Percentiles rank a stretch among this genome's conserved stretches.
These are phyloP conservation scores for Pistacia integerrima DNA, from an alignment of 345 rosid species.

Conservation along the genomic window DNA sequence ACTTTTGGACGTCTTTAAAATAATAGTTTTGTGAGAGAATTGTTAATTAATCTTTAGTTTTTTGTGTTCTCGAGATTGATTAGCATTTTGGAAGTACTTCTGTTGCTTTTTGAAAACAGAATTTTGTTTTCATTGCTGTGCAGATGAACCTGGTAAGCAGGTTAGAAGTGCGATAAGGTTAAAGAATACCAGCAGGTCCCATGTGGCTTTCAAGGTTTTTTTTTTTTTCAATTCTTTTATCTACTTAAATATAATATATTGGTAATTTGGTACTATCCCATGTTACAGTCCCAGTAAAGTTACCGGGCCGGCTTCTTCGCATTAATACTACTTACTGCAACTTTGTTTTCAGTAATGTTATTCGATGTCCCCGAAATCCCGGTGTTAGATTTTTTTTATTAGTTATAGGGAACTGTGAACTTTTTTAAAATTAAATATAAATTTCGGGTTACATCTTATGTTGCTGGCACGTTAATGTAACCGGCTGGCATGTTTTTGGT, in stretches of 20 bases:
- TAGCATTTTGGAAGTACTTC: not conserved
- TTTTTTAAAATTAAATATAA: too few relatives aligned
- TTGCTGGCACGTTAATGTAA: too few relatives aligned
- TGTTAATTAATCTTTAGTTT: not conserved
- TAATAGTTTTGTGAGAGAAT: not conserved
- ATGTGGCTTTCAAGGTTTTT: constrained; percentile 89
- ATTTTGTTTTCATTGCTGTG: constrained; percentile 1
- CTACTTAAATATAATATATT: too few relatives aligned
- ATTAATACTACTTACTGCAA: too few relatives aligned
- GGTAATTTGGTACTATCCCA: too few relatives aligned
- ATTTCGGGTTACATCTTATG: too few relatives aligned
- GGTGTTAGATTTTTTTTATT: not conserved
- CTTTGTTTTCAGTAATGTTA: too few relatives aligned
- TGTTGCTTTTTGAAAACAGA: not conserved
- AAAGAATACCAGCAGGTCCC: constrained; percentile 86
- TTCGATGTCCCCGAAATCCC: too few relatives aligned
- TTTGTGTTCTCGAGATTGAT: not conserved
- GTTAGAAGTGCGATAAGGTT: constrained; percentile 83
- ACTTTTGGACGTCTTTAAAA: constrained; percentile 13
- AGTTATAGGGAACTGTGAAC: not conserved
- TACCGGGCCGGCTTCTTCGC: too few relatives aligned
- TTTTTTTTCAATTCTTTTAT: not conserved
- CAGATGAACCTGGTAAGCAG: constrained; percentile 96
- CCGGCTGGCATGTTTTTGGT: too few relatives aligned
- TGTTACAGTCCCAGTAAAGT: too few relatives aligned